Base-by-base conservation (phyloP, 495 filamentous ascomycete species). In the Zalerion maritima region DNA sequence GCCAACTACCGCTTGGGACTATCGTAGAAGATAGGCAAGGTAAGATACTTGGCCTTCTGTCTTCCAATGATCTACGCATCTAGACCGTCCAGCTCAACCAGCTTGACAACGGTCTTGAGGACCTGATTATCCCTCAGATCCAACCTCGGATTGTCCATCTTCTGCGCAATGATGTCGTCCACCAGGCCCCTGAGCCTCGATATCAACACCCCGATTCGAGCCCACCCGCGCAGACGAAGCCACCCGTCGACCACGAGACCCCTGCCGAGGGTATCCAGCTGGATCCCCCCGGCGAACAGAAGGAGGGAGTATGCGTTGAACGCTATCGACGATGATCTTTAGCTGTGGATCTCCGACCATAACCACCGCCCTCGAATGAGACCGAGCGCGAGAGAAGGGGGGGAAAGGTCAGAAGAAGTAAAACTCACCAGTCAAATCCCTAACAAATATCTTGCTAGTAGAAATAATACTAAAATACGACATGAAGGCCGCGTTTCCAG, bases 231-330 rank as follows among this genome's bases (percentile, higher is more conserved):
- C 14, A 96, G 56, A 18, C 81, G 64, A 20, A 96, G 52, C 91
- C 91, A 94, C 22, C 82, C 85, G 55, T 96, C 91, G 4, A 97
- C 82, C 9, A 94, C 57, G 2, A 97, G 57, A 3, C 91, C 89
- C 5, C 87, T 67, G 2, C 87, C 89, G 24, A 79, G 64, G 0
- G 84, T 92, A 50, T 97, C 89, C 2, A 97, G 68, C 25, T 66
- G 63, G 24, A 94, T 83, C 7, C 71, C 62, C 5, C 86, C 87
- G 6, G 76, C 76, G 54, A 97, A 94, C n/a, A 97, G 67, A 15
- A 97, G 70, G 4, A 93, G 65, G 3, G 80, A 76, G 48, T 85
- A 96, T 2, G 80, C 72, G 44, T 92, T 93, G 58, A 94, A 89
- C 9, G 89, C 80, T 86, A 35, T 22, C 26, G 11, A 27, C 25